These are phyloP conservation scores for Botrytis squamosa DNA, from an alignment of 2,329 filamentous ascomycete genomes.

Conservation along the genomic window DNA sequence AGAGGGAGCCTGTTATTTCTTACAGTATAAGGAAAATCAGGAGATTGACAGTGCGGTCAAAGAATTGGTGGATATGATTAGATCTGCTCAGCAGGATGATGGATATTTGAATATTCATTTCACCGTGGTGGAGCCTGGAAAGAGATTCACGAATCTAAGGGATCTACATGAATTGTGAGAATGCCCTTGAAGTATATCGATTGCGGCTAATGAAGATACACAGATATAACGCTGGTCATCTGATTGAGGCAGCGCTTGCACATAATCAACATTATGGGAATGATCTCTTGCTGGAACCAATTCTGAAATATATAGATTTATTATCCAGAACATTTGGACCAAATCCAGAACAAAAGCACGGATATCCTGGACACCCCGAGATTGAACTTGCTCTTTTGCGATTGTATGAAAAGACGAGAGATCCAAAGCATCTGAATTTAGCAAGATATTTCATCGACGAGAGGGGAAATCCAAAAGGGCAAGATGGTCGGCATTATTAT, in stretches of 20 bases:
- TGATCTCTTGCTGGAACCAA: constrained; percentile 50
- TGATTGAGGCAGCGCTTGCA: constrained; percentile 60
- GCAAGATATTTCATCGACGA: constrained; percentile 56
- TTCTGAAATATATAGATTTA: constrained; percentile 54
- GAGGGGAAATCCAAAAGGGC: constrained; percentile 52
- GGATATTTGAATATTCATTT: constrained; percentile 66
- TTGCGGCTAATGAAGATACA: background rate
- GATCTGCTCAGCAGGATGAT: constrained; percentile 55
- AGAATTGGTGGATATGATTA: constrained; percentile 58
- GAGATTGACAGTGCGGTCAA: constrained; percentile 51
- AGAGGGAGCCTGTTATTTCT: constrained; percentile 59
- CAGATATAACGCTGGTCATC: constrained; percentile 59
- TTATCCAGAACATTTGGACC: constrained; percentile 54
- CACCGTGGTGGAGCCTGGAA: constrained; percentile 55
- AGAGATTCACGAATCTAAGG: constrained; percentile 56
- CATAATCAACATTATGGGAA: constrained; percentile 54
- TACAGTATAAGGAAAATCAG: constrained; percentile 44
- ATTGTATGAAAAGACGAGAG: constrained; percentile 44
- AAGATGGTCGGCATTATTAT: constrained; percentile 53
- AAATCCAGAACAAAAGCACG: constrained; percentile 49
- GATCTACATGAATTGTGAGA: constrained; percentile 60
- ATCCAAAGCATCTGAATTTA: constrained; percentile 45
- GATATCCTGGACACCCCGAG: constrained; percentile 61
- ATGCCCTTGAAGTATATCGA: constrained; percentile 27
- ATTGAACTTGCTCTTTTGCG: constrained; percentile 51